A percentile compares a stretch with the other conserved stretches of the same genome.
Evolutionary conservation across 1,284 basidiomycete species (phyloP).

Genomic region (Ganoderma boninense): DNA sequence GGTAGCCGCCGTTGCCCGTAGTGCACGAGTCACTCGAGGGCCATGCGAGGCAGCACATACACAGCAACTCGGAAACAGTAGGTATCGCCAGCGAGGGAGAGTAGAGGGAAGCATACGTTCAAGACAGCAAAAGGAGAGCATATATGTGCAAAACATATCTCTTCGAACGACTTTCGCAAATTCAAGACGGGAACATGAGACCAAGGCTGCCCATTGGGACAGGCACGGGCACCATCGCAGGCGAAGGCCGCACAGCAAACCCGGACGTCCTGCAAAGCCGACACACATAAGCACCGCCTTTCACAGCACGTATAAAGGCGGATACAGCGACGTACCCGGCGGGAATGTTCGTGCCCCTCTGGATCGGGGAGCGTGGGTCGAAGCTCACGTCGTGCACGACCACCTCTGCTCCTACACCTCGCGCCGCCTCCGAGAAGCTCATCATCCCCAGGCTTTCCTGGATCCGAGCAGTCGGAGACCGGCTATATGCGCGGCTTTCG

Average conservation of each 20-base stretch:
- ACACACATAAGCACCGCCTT: not conserved
- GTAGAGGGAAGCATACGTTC: not conserved
- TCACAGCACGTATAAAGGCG: not conserved
- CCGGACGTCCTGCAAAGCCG: conserved; percentile 7
- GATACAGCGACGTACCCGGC: conserved; percentile 26
- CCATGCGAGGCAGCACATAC: not conserved
- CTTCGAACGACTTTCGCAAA: not conserved
- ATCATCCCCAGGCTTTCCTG: conserved; percentile 13
- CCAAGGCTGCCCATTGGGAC: conserved; percentile 18
- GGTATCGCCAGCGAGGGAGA: not conserved
- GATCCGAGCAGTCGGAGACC: not conserved
- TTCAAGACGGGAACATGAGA: conserved; percentile 20
- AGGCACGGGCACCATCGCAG: conserved; percentile 15
- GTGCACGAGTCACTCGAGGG: too few species aligned
- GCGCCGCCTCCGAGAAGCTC: conserved; percentile 16
- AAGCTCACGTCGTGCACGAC: conserved; percentile 29
- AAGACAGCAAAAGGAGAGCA: not conserved
- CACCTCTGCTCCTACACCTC: conserved; percentile 10
- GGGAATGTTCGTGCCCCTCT: conserved; percentile 30
- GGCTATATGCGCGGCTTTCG: conserved; percentile 7
- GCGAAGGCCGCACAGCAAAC: conserved; percentile 24
- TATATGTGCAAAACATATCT: not conserved
- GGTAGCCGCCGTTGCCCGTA: too few species aligned
- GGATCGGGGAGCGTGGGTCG: conserved; percentile 42
- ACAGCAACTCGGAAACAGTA: not conserved